Evolutionary conservation across 345 rosid genomes (phyloP).

Genomic region (Pistacia integerrima): DNA sequence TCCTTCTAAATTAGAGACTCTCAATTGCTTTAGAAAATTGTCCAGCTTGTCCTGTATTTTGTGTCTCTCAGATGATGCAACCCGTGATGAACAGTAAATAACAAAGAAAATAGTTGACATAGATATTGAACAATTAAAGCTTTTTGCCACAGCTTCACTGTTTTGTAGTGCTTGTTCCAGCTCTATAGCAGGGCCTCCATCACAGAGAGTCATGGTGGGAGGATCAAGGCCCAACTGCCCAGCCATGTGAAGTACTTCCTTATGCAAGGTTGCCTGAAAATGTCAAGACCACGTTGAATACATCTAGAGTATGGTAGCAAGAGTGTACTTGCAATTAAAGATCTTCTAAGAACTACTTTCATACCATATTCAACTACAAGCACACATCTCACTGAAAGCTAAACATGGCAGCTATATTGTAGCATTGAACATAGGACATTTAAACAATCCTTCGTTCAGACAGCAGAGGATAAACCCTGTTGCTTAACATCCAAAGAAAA

Average conservation of each 20-base stretch:
- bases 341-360: background rate
- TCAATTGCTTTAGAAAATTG: conserved; percentile 45
- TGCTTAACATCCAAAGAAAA: background rate
- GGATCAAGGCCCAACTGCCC: conserved; percentile 97
- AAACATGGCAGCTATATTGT: background rate
- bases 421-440: background rate
- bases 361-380: background rate
- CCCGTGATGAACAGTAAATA: conserved; percentile 65
- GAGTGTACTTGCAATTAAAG: background rate
- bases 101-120: conserved; percentile 65
- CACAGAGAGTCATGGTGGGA: conserved; percentile 71
- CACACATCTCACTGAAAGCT: background rate
- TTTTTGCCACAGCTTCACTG: conserved; percentile 89
- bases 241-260: conserved; percentile 87
- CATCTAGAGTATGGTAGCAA: background rate
- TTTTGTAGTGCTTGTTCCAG: conserved; percentile 77
- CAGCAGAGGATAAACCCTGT: background rate
- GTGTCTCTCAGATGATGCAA: conserved; percentile 55
- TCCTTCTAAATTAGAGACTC: conserved; percentile 34
- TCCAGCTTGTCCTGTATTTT: conserved; percentile 65
- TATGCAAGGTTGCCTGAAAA: conserved; percentile 84
- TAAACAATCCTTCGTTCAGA: background rate
- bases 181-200: conserved; percentile 67
- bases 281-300: background rate
- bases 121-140: conserved; percentile 72